Percentiles rank a stretch among this genome's conserved stretches.
Conservation (phyloP, 169 alveolate species). For the Plasmodium gonderi region DNA sequence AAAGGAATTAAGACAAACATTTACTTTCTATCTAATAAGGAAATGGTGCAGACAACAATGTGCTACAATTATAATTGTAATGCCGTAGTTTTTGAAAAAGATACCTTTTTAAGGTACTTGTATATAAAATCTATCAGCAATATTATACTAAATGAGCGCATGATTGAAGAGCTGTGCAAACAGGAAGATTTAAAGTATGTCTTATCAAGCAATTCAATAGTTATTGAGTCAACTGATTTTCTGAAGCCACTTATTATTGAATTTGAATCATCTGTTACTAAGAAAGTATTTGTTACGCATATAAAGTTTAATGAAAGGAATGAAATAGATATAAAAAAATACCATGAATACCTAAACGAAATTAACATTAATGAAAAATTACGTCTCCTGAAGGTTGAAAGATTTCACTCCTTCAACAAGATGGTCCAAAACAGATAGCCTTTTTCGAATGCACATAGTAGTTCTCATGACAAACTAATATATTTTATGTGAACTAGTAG, state of each 20-base stretch:
- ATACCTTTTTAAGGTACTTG: conserved; percentile 27
- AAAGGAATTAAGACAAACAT: conserved; percentile 52
- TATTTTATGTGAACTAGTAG: neutral
- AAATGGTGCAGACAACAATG: conserved; percentile 33
- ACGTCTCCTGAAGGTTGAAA: conserved; percentile 38
- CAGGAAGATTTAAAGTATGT: conserved; percentile 38
- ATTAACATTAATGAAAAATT: conserved; percentile 7
- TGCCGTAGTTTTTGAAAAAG: conserved; percentile 63
- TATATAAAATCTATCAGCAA: conserved; percentile 37
- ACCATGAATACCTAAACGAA: conserved; percentile 16
- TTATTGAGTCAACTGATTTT: conserved; percentile 60
- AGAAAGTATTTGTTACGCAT: conserved; percentile 39
- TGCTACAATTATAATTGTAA: conserved; percentile 52
- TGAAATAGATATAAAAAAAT: conserved; percentile 39
- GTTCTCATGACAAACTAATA: neutral
- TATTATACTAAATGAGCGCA: conserved; percentile 52
- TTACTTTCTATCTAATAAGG: conserved; percentile 42
- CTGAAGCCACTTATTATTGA: conserved; percentile 51
- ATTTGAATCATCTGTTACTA: conserved; percentile 35
- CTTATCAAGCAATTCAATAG: conserved; percentile 47
- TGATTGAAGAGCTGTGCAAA: conserved; percentile 44
- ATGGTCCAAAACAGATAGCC: neutral
- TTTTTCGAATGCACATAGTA: neutral
- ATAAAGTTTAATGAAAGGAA: conserved; percentile 8
- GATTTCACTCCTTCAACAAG: conserved; percentile 33